Conservation (phyloP, 805 yeast species). For the Barnettozyma siamensis region DNA sequence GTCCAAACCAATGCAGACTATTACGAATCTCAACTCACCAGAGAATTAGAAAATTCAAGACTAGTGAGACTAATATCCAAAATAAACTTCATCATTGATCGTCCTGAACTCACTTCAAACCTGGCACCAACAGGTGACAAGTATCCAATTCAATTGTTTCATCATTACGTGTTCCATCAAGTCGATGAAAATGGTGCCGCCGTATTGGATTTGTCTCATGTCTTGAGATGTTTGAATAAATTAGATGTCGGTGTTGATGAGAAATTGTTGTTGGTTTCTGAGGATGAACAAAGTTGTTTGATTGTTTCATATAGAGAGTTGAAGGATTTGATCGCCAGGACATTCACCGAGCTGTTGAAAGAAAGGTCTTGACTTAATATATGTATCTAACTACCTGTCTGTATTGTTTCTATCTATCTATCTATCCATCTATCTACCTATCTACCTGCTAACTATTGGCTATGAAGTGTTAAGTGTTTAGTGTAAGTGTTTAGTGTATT, state of each 20-base stretch:
- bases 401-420: too few relatives aligned
- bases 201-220: constrained; percentile 75
- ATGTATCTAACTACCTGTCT: too few relatives aligned
- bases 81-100: constrained; percentile 68
- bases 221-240: constrained; percentile 73
- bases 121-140: constrained; percentile 77
- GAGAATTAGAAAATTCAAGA: constrained; percentile 85
- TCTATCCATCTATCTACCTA: too few relatives aligned
- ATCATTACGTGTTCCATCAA: constrained; percentile 83
- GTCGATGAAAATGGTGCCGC: constrained; percentile 73
- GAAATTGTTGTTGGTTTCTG: constrained; percentile 68
- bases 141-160: constrained; percentile 67
- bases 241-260: constrained; percentile 91
- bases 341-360: constrained; percentile 46
- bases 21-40: constrained; percentile 53
- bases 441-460: too few relatives aligned
- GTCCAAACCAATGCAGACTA: constrained; percentile 49
- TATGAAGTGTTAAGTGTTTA: too few relatives aligned
- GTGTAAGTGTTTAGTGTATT: too few relatives aligned
- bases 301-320: constrained; percentile 83
- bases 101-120: constrained; percentile 45
- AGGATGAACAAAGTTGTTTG: constrained; percentile 81
- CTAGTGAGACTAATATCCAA: constrained; percentile 78
- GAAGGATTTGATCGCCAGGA: constrained; percentile 60
- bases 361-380: constrained; percentile 5